Conservation (phyloP, 1,139 yeast genomes). For the Kazachstania sp. region DNA sequence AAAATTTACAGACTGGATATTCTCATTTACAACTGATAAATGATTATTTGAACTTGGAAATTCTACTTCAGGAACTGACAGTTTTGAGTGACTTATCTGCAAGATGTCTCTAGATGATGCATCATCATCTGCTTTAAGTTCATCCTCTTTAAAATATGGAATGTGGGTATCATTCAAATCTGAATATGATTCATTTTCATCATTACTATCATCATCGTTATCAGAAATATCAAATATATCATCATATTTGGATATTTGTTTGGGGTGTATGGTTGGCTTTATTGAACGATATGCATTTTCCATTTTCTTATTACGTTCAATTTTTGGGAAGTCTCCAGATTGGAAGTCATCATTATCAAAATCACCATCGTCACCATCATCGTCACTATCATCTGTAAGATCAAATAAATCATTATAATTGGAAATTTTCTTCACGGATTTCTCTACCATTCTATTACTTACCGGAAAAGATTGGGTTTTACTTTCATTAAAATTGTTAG, state of each 20-base stretch:
- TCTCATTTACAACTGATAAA: not conserved
- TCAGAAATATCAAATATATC: conserved; percentile 4
- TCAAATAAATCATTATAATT: conserved; percentile 11
- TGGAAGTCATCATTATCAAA: conserved; percentile 6
- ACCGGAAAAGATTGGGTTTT: too few species aligned
- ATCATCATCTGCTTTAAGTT: not conserved
- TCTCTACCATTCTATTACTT: too few species aligned
- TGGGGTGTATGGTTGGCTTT: not conserved
- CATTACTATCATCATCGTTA: conserved; percentile 2
- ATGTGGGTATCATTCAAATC: not conserved
- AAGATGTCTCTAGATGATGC: not conserved
- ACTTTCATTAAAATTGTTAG: too few species aligned
- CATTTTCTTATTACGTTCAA: not conserved
- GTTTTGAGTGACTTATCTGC: not conserved
- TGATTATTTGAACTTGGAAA: not conserved
- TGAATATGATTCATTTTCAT: not conserved
- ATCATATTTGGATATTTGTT: conserved; percentile 1
- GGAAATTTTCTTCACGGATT: not conserved
- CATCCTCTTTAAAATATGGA: not conserved
- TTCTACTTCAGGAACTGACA: not conserved
- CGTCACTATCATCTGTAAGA: conserved; percentile 10
- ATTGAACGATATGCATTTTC: not conserved
- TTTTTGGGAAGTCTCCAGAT: not conserved
- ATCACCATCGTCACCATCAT: too few species aligned
- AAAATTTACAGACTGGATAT: not conserved